Base-by-base conservation (phyloP, 2,329 filamentous ascomycete genomes). In the Claviceps cyperi region DNA sequence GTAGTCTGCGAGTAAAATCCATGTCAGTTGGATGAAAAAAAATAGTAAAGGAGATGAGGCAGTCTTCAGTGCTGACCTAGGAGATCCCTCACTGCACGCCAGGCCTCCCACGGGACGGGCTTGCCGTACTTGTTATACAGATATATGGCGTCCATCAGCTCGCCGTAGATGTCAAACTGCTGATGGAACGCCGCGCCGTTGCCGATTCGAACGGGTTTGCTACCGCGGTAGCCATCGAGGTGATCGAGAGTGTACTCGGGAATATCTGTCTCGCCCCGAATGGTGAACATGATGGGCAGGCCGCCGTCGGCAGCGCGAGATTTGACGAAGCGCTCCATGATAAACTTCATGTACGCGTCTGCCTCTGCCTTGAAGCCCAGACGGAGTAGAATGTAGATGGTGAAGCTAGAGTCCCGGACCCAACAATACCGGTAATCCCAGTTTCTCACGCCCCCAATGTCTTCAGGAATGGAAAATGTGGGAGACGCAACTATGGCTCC, bases 261-360 rank as follows among this genome's bases (percentile, higher is more conserved):
- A 38, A 89, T 84, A 39, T 87, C 80, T 1, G 83, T 87, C 43
- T 80, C 80, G 45, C 85, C 85, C 22, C 78, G 74, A 55, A 90
- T 88, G 40, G 81, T 86, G 60, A 89, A 88, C 84, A 90, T 89
- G 60, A 90, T 86, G 13, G 85, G 85, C 37, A 90, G 66, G 0
- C 76, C 79, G 32, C 79, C 77, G 47, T 81, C 76, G 1, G 73
- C 61, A 7, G 69, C 69, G n/a, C 78, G 73, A 1, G 80, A 80
- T 52, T 78, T 73, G 35, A 77, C 69, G 53, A 89, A 79, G 9
- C 83, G 76, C 55, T 85, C 77, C 64, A 78, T 85, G 55, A 90
- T 87, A 61, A 88, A 90, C 49, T 76, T 74, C 74, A 88, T 87
- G 63, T 87, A 90, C 1, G 83, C 80, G 61, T 89, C 82, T 3